Base-by-base conservation (phyloP, 352 stramenopile genomes). In the Globisporangium heterothallicum region DNA sequence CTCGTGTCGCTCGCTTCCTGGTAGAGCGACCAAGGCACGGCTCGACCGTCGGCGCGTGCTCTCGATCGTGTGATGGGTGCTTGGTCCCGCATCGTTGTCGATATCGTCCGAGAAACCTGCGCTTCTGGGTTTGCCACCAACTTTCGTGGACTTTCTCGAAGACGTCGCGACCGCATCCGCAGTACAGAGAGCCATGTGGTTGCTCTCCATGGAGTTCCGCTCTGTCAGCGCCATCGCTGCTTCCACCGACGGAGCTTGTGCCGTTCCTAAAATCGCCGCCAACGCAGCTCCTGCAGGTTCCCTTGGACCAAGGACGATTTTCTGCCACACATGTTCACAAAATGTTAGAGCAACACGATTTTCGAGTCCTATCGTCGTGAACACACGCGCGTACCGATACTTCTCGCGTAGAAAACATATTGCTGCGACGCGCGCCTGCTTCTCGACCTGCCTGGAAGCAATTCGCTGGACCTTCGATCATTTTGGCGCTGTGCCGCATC, bases 251-350 rank as follows among this genome's bases (percentile, higher is more conserved):
- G 76, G 76, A 10, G 72, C 66, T 42, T 84, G 76, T 6, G 65
- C 76, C 0, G 68, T 64, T 35, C 67, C 56, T 21, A 79, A 27
- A 38, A 87, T 87, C 16, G 72, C 69, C 3, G 61, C 48, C 18
- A 82, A 51, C 0, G 72, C 72, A 0, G 72, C 69, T 0, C 76
- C 76, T 0, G 73, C 70, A 5, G 76, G 73, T 51, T 79, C 71
- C 34, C 69, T 59, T 4, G 76, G 76, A 0, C 76, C 76, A 12
- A 87, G 29, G 6, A 84, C 64, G 40, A 87, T 84, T 56, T 74
- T 84, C 42, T 74, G 47, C n/a, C 14, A 25, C 25, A 26, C 7
- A 42, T 2, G 43, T n/a, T n/a, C n/a, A n/a, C n/a, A n/a, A 36
- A 3, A 8, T 13, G 16, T 36, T 36, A 36, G n/a, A n/a, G n/a